These are phyloP conservation scores for Pseudocercospora pini-densiflorae DNA, from an alignment of 2,329 filamentous ascomycete species.

Conservation along the genomic window DNA sequence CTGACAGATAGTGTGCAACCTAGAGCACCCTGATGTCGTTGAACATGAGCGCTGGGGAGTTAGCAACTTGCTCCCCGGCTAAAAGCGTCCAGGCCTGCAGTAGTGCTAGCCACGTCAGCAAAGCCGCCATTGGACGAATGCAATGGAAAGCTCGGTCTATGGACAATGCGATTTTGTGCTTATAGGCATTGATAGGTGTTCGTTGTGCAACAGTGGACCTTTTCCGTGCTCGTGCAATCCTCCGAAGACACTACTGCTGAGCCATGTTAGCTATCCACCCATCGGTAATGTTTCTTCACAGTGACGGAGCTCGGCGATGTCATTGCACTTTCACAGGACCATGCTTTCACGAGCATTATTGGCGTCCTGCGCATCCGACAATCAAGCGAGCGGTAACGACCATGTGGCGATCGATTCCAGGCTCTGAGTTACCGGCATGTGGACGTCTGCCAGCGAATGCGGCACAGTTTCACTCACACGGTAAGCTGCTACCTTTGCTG, in stretches of 20 bases:
- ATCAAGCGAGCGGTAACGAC: not conserved
- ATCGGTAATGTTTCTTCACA: not conserved
- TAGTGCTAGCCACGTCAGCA: conserved; percentile 5
- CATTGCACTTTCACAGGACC: not conserved
- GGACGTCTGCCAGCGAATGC: not conserved
- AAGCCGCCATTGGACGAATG: not conserved
- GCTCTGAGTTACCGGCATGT: not conserved
- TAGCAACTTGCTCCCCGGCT: conserved; percentile 1
- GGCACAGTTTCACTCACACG: not conserved
- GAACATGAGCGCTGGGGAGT: not conserved
- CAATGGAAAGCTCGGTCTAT: not conserved
- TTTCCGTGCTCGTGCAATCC: not conserved
- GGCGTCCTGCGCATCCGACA: not conserved
- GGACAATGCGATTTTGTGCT: not conserved
- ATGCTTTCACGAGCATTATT: not conserved
- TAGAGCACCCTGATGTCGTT: conserved; percentile 8
- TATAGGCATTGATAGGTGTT: conserved; percentile 6
- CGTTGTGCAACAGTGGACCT: not conserved
- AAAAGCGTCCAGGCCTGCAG: conserved; percentile 1
- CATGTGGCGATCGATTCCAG: not conserved
- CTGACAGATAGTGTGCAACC: not conserved
- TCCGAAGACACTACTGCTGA: not conserved
- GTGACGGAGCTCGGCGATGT: not conserved
- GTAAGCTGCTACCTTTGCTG: not conserved
- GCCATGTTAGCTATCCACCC: not conserved